Evolutionary conservation across 164 flowering plant species (phyloP).

Genomic region (Magnolia sinica): DNA sequence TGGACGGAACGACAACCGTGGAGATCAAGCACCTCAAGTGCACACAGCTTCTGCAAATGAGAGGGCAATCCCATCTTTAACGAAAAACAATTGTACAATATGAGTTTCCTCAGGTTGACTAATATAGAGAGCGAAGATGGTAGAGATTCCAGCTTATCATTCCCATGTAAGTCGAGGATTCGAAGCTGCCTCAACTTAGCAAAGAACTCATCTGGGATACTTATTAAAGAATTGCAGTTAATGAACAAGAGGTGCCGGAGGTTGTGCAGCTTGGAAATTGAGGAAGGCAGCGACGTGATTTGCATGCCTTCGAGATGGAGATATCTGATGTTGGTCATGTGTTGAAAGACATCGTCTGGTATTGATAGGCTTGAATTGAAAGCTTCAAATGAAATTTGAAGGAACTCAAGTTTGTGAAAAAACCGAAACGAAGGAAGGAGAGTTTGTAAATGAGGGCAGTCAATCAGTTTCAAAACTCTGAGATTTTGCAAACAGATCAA

Average conservation of each 20-base stretch:
- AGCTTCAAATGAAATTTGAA: not conserved
- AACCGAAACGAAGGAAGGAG: not conserved
- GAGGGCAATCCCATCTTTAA: not conserved
- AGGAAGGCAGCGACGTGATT: not conserved
- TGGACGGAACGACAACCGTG: not conserved
- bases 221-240: not conserved
- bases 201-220: not conserved
- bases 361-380: not conserved
- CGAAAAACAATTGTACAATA: not conserved
- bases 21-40: slow-evolving; percentile 1
- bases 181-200: not conserved
- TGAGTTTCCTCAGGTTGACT: not conserved
- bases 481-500: not conserved
- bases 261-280: not conserved
- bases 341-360: not conserved
- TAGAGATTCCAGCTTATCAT: not conserved
- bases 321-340: not conserved
- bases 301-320: not conserved
- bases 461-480: not conserved
- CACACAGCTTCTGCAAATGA: no score
- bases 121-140: not conserved
- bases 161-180: not conserved
- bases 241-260: not conserved
- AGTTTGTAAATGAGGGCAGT: not conserved
- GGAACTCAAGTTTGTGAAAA: not conserved